These are phyloP conservation scores for Euptelea pleiosperma DNA, from an alignment of 164 flowering plant genomes.

Conservation along the genomic window DNA sequence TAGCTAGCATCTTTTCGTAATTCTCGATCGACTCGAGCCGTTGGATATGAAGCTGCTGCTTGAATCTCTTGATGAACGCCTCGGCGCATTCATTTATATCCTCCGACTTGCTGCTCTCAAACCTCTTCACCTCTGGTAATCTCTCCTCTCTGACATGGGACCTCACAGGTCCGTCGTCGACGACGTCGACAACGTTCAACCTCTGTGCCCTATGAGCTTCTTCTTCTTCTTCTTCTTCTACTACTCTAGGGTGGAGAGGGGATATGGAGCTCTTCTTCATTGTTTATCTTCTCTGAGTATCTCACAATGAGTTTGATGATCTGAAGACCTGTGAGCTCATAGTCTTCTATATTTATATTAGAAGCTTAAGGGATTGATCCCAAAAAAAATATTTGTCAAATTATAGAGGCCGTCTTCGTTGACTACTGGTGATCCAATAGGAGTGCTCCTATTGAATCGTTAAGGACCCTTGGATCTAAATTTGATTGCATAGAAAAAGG, in stretches of 20 bases:
- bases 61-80: slow-evolving; percentile 64
- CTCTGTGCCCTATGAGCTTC: slow-evolving; percentile 1
- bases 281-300: not conserved
- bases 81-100: slow-evolving; percentile 72
- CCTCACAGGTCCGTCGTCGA: not conserved
- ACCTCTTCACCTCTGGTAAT: slow-evolving; percentile 16
- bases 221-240: slow-evolving; percentile 11
- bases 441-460: no score
- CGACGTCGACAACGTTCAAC: not conserved
- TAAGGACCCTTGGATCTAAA: no score
- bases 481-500: no score
- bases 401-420: no score
- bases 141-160: slow-evolving; percentile 8
- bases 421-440: no score
- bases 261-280: slow-evolving; percentile 10
- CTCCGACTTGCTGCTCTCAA: slow-evolving; percentile 31
- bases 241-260: not conserved
- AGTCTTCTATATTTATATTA: not conserved
- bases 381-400: not conserved
- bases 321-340: no score
- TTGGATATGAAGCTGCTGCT: slow-evolving; percentile 57
- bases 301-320: not conserved
- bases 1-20: slow-evolving; percentile 56
- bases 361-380: not conserved
- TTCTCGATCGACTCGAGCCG: slow-evolving; percentile 78